phyloP scores from a whole-genome alignment of 2,329 filamentous ascomycete species.

The Aspergillus clavatus region DNA sequence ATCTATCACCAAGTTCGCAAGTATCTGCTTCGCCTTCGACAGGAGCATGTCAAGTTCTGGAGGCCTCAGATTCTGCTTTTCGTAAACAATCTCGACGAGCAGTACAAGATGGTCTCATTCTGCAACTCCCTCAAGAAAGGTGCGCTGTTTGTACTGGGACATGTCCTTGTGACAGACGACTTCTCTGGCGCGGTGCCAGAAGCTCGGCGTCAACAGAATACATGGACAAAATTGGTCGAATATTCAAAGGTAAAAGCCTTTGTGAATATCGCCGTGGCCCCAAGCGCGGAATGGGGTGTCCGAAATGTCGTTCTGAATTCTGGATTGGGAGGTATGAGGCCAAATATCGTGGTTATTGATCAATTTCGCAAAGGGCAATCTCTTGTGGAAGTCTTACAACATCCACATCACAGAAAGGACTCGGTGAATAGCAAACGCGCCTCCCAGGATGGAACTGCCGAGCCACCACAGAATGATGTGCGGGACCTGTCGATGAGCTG shows the following conservation, averaged over 20 bases:
- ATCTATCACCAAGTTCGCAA: constrained; percentile 88
- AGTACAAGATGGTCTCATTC: constrained; percentile 81
- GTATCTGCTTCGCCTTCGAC: constrained; percentile 74
- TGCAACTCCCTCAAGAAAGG: constrained; percentile 91
- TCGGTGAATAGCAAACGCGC: constrained; percentile 18
- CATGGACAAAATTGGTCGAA: constrained; percentile 84
- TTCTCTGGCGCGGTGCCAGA: constrained; percentile 75
- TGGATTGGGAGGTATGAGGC: constrained; percentile 80
- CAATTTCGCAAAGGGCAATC: constrained; percentile 63
- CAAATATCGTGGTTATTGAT: constrained; percentile 78
- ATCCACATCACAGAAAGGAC: constrained; percentile 28
- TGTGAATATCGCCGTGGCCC: constrained; percentile 78
- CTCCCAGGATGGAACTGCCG: constrained; percentile 11
- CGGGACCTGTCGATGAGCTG: constrained; percentile 65
- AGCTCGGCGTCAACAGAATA: constrained; percentile 71
- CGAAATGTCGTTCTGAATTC: constrained; percentile 77
- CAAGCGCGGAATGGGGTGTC: constrained; percentile 76
- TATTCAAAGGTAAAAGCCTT: constrained; percentile 85
- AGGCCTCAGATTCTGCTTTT: constrained; percentile 80
- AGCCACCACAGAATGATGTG: constrained; percentile 59
- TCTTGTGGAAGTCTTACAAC: constrained; percentile 53
- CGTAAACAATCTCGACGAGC: constrained; percentile 74
- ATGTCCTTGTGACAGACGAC: constrained; percentile 81
- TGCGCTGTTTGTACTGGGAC: constrained; percentile 75
- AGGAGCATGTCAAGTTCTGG: constrained; percentile 93